These are phyloP conservation scores for Forsythia suspensa DNA, from an alignment of 257 asterid species.

Conservation along the genomic window DNA sequence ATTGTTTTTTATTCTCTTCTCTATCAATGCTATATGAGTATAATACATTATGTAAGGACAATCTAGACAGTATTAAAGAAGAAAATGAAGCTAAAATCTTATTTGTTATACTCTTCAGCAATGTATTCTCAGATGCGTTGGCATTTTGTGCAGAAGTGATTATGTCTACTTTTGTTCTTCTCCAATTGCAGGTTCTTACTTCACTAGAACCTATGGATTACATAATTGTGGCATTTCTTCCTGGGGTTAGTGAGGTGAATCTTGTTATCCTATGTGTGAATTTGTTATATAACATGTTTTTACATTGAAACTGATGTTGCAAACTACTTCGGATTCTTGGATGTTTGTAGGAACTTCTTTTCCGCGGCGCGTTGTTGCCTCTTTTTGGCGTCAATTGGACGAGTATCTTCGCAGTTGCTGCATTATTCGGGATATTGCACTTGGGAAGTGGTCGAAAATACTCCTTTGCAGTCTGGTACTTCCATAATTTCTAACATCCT, in stretches of 20 bases:
- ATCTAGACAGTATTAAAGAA: too few species aligned
- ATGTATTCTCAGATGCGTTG: background rate
- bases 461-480: slow-evolving; percentile 85
- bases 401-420: slow-evolving; percentile 60
- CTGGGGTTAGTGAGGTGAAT: slow-evolving; percentile 82
- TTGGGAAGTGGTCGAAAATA: slow-evolving; percentile 85
- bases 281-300: background rate
- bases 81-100: background rate
- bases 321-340: slow-evolving; percentile 18
- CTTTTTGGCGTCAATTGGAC: slow-evolving; percentile 56
- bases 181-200: slow-evolving; percentile 64
- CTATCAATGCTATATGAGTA: background rate
- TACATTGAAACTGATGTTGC: slow-evolving; percentile 4
- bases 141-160: background rate
- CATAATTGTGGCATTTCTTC: slow-evolving; percentile 75
- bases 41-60: background rate
- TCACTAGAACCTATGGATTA: slow-evolving; percentile 80
- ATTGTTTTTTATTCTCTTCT: background rate
- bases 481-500: background rate
- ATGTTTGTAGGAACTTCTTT: slow-evolving; percentile 67
- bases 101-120: background rate
- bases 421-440: slow-evolving; percentile 77
- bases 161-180: background rate
- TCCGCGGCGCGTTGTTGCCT: slow-evolving; percentile 88
- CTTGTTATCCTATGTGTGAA: background rate